These are phyloP conservation scores for Biscogniauxia sp. DNA, from an alignment of 2,329 filamentous ascomycete genomes.

Conservation along the genomic window DNA sequence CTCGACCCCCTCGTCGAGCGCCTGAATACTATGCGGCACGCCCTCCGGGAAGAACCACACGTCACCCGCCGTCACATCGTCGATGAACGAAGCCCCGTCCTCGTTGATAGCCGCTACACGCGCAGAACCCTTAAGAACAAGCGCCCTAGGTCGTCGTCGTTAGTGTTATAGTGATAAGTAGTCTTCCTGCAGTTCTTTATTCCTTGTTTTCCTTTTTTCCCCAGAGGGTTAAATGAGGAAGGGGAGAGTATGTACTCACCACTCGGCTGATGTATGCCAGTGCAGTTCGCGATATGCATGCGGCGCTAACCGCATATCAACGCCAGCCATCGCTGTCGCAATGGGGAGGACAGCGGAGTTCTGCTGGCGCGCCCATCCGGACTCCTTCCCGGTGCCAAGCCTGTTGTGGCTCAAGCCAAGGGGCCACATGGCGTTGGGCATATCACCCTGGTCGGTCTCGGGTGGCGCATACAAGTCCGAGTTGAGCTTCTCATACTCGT, in stretches of 20 bases:
- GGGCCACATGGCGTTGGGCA: conserved; percentile 51
- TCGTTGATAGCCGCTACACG: conserved; percentile 52
- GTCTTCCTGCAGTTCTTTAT: no score
- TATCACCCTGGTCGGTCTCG: conserved; percentile 48
- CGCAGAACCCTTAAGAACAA: conserved; percentile 53
- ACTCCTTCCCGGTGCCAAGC: conserved; percentile 38
- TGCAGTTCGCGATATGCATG: conserved; percentile 62
- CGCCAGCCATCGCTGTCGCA: conserved; percentile 53
- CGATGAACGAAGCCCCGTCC: conserved; percentile 46
- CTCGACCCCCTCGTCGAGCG: conserved; percentile 52
- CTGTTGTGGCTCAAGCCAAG: conserved; percentile 51
- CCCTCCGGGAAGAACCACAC: conserved; percentile 54
- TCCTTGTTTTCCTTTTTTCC: neutral
- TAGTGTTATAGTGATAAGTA: conserved; percentile 1
- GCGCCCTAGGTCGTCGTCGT: conserved; percentile 28
- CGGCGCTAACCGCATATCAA: conserved; percentile 57
- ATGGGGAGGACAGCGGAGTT: conserved; percentile 49
- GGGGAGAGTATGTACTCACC: conserved; percentile 12
- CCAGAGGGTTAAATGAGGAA: neutral
- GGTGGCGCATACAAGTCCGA: conserved; percentile 54
- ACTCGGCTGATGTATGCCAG: conserved; percentile 51
- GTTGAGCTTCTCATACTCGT: conserved; percentile 51
- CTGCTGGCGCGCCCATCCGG: conserved; percentile 56
- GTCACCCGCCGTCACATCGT: conserved; percentile 49
- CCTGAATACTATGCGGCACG: conserved; percentile 53